These are phyloP conservation scores for Clarireedia sp. DNA, from an alignment of 2,329 filamentous ascomycete genomes.

Conservation along the genomic window DNA sequence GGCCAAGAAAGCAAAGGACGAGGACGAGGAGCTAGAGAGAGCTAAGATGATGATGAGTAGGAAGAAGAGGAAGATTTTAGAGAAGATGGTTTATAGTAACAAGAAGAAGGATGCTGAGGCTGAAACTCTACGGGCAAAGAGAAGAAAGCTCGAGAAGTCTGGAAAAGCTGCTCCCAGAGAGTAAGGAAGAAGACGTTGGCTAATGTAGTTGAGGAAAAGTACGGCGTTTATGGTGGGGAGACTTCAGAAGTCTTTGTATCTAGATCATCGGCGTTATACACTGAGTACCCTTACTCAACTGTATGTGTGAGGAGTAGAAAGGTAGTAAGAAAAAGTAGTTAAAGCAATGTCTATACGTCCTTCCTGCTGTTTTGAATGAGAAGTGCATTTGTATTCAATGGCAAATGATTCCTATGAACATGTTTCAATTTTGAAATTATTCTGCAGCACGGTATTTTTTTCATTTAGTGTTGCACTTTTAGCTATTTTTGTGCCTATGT, in stretches of 20 bases:
- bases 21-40: slow-evolving; percentile 82
- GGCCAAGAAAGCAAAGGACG: slow-evolving; percentile 62
- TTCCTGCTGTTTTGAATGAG: too few species aligned
- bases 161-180: slow-evolving; percentile 24
- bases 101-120: slow-evolving; percentile 88
- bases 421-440: too few species aligned
- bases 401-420: too few species aligned
- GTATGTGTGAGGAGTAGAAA: slow-evolving; percentile 3
- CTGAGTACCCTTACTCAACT: not conserved
- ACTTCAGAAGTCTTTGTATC: slow-evolving; percentile 7
- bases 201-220: slow-evolving; percentile 16
- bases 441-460: too few species aligned
- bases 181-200: slow-evolving; percentile 6
- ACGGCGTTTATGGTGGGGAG: slow-evolving; percentile 16
- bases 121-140: slow-evolving; percentile 78
- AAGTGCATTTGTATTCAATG: too few species aligned
- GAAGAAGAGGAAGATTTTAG: slow-evolving; percentile 94
- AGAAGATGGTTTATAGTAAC: slow-evolving; percentile 96
- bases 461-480: too few species aligned
- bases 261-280: slow-evolving; percentile 2
- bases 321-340: too few species aligned
- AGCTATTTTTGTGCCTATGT: too few species aligned
- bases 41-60: slow-evolving; percentile 98
- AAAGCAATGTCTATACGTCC: too few species aligned
- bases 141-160: slow-evolving; percentile 72